Evolutionary conservation across 306 rosid species (phyloP), one percentile per base, ranked within the genome.

Genomic region (Cicer cuneatum): DNA sequence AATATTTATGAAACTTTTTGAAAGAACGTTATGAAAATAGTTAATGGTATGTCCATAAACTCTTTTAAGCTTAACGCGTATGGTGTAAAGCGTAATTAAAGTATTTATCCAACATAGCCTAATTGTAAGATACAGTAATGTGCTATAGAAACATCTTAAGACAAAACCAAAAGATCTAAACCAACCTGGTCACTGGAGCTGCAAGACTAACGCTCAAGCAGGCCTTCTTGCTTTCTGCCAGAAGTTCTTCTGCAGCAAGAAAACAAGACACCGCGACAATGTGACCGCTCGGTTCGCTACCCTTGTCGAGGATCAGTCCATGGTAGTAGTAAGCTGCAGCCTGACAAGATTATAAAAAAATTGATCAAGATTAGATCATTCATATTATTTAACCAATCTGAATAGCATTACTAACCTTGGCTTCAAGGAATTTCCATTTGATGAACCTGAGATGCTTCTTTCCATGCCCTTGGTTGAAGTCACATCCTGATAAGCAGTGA

Each of bases 321-420:
- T 94, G 95, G 90, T 86, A 94, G 90, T 94, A 90, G 85, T 92
- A 94, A 6, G 97, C 93, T 75, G 96, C 95, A 49, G 97, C 96
- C 98, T 94, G 87, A 60, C 59, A 19, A 52, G 39, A 67, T 65
- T 39, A 18, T 8, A 11, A 14, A 66, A n/a, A 62, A 35, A 24
- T 1, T 37, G 8, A 51, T 72, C 43, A 63, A 13, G 14, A 62
- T 6, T 9, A 60, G 12, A 76, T 53, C 21, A 79, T 21, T 29
- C 21, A 15, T 18, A 35, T n/a, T 9, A 54, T 10, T 74, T 66
- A 51, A 35, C 14, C 76, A 56, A 74, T 41, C 40, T 72, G 53
- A 63, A 52, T 60, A n/a, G 70, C 35, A 38, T 61, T 33, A 56
- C 43, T n/a, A 66, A 93, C 97, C 93, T 94, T 94, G 66, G 97